Evolutionary conservation across 257 asterid species (phyloP).

Genomic region (Solanum pinnatisectum): DNA sequence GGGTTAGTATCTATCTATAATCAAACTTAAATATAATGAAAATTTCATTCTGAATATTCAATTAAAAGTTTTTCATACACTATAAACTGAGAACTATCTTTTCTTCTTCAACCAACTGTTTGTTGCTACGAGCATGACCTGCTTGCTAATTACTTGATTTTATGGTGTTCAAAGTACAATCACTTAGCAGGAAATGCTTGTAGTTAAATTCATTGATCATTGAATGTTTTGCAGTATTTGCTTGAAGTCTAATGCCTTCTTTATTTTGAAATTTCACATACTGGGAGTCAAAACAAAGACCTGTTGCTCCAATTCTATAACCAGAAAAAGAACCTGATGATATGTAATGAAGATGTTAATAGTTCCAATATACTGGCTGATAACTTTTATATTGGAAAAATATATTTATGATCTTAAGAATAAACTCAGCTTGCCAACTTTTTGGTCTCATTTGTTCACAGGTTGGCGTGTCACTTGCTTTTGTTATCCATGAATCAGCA

Average conservation of each 20-base stretch:
- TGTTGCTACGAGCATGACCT: background rate
- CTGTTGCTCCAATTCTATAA: background rate
- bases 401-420: slow-evolving; percentile 1
- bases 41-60: background rate
- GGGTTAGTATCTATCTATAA: slow-evolving; percentile 44
- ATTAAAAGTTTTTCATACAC: background rate
- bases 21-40: background rate
- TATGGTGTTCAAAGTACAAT: background rate
- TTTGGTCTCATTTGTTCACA: slow-evolving; percentile 23
- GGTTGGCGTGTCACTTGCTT: slow-evolving; percentile 99
- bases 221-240: background rate
- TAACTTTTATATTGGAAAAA: background rate
- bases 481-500: slow-evolving; percentile 99
- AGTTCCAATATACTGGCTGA: background rate
- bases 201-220: background rate
- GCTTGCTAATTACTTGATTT: background rate
- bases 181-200: background rate
- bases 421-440: slow-evolving; percentile 1
- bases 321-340: background rate
- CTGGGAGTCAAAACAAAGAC: background rate
- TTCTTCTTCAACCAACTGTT: background rate
- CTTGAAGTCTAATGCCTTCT: background rate
- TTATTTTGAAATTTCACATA: background rate
- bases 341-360: background rate
- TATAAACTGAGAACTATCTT: background rate